Conservation (phyloP, 805 yeast species). For the Aciculoconidium aculeatum region DNA sequence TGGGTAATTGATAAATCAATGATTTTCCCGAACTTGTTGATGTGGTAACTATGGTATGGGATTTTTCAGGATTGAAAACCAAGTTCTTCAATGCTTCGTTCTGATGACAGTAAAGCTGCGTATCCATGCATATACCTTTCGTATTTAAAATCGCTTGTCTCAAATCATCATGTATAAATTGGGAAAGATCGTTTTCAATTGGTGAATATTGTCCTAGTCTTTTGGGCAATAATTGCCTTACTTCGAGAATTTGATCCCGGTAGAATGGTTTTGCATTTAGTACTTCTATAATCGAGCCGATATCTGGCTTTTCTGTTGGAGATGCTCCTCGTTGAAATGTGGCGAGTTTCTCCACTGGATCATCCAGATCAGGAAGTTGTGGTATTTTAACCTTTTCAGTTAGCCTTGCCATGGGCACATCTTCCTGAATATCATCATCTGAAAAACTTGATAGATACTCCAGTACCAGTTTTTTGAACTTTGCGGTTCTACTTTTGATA, state of each 20-base stretch:
- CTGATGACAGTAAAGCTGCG: slow-evolving; percentile 72
- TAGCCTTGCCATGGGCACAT: slow-evolving; percentile 37
- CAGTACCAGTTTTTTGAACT: slow-evolving; percentile 32
- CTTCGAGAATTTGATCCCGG: slow-evolving; percentile 54
- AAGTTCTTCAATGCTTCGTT: slow-evolving; percentile 60
- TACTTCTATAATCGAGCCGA: slow-evolving; percentile 44
- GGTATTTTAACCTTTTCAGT: slow-evolving; percentile 43
- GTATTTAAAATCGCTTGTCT: slow-evolving; percentile 43
- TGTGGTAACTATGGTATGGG: slow-evolving; percentile 83
- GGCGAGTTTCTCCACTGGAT: slow-evolving; percentile 59
- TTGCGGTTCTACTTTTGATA: slow-evolving; percentile 51
- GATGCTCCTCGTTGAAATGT: slow-evolving; percentile 14
- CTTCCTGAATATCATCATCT: slow-evolving; percentile 19
- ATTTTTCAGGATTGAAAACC: slow-evolving; percentile 35
- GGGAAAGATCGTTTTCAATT: slow-evolving; percentile 18
- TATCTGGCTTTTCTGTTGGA: slow-evolving; percentile 23
- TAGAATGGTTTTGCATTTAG: slow-evolving; percentile 48
- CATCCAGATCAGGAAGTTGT: slow-evolving; percentile 41
- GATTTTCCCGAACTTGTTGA: slow-evolving; percentile 97
- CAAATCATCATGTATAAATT: slow-evolving; percentile 41
- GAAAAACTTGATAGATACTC: slow-evolving; percentile 16
- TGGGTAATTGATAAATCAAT: slow-evolving; percentile 84
- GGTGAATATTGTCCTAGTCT: slow-evolving; percentile 36
- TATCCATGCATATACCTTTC: slow-evolving; percentile 38
- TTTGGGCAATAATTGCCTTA: slow-evolving; percentile 38